These are phyloP conservation scores for Aspergillus uvarum DNA, from an alignment of 2,329 filamentous ascomycete genomes.

Conservation along the genomic window DNA sequence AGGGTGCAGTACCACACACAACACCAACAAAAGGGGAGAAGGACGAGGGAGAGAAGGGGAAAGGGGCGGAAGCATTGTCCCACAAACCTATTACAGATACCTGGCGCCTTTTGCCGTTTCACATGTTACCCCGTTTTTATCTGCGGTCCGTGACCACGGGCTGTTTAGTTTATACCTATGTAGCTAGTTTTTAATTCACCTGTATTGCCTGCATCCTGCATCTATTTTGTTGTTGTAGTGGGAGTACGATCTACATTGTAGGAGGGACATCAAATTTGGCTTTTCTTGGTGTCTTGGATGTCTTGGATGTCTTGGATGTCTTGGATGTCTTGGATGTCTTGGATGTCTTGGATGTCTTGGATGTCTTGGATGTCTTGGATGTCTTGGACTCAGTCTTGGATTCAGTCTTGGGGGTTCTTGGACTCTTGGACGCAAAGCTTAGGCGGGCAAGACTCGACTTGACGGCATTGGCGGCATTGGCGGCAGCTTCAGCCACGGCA, in stretches of 20 bases:
- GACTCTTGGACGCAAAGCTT: not conserved
- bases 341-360: no score
- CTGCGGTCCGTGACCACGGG: no score
- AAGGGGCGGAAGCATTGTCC: not conserved
- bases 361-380: not conserved
- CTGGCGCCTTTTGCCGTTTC: no score
- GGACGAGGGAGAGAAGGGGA: not conserved
- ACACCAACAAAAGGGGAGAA: not conserved
- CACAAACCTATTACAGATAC: not conserved
- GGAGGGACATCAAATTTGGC: no score
- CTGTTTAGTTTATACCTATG: not conserved
- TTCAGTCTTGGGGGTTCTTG: not conserved
- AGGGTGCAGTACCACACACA: slow-evolving; percentile 11
- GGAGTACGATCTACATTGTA: not conserved
- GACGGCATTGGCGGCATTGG: not conserved
- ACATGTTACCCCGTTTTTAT: not conserved
- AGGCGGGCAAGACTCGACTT: not conserved
- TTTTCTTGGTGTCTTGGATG: not conserved
- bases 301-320: not conserved
- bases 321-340: no score
- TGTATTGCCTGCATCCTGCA: no score
- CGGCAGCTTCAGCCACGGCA: not conserved
- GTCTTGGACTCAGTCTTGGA: not conserved
- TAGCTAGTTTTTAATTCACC: not conserved
- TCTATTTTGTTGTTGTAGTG: not conserved